phyloP scores from a whole-genome alignment of 2,329 filamentous ascomycete genomes.

The Talaromyces sp. region DNA sequence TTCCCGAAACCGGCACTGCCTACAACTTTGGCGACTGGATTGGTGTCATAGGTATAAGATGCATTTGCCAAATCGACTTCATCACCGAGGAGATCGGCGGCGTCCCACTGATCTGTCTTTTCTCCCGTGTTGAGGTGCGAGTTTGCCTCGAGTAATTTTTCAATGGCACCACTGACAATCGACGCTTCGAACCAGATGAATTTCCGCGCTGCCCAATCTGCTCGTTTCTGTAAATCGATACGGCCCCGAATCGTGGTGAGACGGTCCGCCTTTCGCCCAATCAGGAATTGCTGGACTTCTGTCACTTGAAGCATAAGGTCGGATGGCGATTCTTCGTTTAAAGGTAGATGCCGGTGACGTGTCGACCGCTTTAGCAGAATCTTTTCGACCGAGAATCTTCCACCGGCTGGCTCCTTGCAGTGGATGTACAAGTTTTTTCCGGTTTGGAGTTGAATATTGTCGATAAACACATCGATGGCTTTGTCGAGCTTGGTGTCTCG shows the following conservation, averaged over 20 bases:
- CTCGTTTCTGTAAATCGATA: conserved; percentile 9
- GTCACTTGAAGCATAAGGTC: conserved; percentile 29
- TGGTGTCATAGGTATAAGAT: conserved; percentile 6
- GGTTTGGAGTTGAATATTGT: conserved; percentile 29
- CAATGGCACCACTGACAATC: conserved; percentile 30
- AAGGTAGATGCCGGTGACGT: conserved; percentile 20
- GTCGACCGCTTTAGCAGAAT: conserved; percentile 30
- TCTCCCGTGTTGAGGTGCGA: conserved; percentile 28
- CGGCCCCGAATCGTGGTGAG: conserved; percentile 22
- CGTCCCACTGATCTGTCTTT: conserved; percentile 24
- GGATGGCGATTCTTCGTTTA: conserved; percentile 2
- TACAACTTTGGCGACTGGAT: conserved; percentile 19
- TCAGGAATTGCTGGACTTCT: conserved; percentile 33
- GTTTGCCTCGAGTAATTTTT: conserved; percentile 28
- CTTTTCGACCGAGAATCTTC: conserved; percentile 23
- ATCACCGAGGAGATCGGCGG: conserved; percentile 23
- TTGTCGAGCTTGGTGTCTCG: conserved; percentile 20
- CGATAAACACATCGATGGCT: conserved; percentile 25
- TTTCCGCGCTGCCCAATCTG: not conserved
- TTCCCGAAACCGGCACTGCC: conserved; percentile 20
- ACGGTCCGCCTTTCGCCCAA: conserved; percentile 17
- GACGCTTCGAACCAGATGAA: conserved; percentile 33
- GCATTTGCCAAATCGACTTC: conserved; percentile 13
- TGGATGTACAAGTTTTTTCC: conserved; percentile 22
- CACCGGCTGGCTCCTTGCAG: conserved; percentile 18